Conservation (phyloP, 495 filamentous ascomycete genomes). For the Aspergillus sclerotioniger region DNA sequence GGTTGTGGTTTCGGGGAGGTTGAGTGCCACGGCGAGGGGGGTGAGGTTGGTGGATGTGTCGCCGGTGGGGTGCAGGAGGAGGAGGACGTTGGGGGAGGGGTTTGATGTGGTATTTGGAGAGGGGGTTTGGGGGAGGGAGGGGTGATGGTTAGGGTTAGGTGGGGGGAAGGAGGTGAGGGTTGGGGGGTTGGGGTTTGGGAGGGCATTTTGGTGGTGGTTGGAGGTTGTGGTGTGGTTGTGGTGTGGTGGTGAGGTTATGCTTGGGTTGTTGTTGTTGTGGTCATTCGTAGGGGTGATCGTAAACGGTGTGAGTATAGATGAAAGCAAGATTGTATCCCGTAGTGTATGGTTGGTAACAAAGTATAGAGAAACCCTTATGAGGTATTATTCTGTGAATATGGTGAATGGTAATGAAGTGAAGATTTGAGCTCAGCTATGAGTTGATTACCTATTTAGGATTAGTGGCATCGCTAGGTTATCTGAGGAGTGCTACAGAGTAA, state of each 20-base stretch:
- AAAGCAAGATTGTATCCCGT: background rate
- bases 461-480: no score
- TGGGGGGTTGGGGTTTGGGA: background rate
- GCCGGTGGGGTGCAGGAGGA: constrained; percentile 89
- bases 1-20: constrained; percentile 75
- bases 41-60: constrained; percentile 71
- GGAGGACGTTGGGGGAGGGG: constrained; percentile 62
- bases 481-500: no score
- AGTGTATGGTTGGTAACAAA: background rate
- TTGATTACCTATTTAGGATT: background rate
- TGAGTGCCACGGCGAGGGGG: constrained; percentile 66
- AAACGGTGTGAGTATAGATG: no score
- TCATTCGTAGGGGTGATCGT: no score
- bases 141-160: constrained; percentile 8
- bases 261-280: no score
- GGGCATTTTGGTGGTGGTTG: background rate
- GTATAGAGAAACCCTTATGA: no score
- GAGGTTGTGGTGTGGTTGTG: background rate
- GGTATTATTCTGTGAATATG: background rate
- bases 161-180: constrained; percentile 9
- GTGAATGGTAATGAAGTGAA: background rate
- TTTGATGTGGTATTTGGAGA: background rate
- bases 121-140: background rate
- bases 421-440: background rate
- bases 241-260: background rate